Evolutionary conservation across 2,329 filamentous ascomycete genomes (phyloP), one percentile per base, ranked within the genome.

Genomic region (Diaporthe destruens): DNA sequence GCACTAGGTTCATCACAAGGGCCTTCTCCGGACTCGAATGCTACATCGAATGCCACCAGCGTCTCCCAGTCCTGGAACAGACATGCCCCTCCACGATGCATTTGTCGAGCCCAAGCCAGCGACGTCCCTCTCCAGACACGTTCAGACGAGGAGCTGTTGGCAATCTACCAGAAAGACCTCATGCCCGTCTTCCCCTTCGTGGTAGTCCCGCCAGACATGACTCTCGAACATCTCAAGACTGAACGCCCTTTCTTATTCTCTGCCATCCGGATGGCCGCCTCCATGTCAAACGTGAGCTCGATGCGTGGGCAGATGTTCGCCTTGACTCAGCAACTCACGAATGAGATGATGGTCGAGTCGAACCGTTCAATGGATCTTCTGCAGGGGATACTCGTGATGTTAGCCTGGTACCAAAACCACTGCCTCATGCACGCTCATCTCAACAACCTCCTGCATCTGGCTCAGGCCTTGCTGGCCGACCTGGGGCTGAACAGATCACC

Each of bases 351-450:
- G 16, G 81, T 88, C 55, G 81, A 85, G 1, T 86, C 85, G 0
- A 85, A 87, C 69, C 80, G 86, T 20, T 88, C 87, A 0, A 74
- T 89, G 14, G 87, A 89, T 71, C 76, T 88, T 2, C 77, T 89
- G 0, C 81, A 85, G 70, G 85, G 86, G 0, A 82, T 89, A 3
- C 77, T 89, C 3, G 82, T 88, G 0, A 82, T 88, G 34, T 74
- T 87, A 2, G 84, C 84, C 0, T 89, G 84, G 82, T 87, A 88
- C 71, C 87, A 89, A 59, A 86, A 88, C 66, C 87, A 89, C 76
- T 88, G 87, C 75, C 82, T 87, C 74, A 82, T 85, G 77, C 87
- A 89, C 67, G 82, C 84, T 0, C 88, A 89, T 73, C 77, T 89
- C 16, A 84, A 85, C 75, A 88, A 87, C 67, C 79, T 89, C 3